Evolutionary conservation across 2,329 filamentous ascomycete species (phyloP), one percentile per base, ranked within the genome.

Genomic region (Hypoxylon sp.): DNA sequence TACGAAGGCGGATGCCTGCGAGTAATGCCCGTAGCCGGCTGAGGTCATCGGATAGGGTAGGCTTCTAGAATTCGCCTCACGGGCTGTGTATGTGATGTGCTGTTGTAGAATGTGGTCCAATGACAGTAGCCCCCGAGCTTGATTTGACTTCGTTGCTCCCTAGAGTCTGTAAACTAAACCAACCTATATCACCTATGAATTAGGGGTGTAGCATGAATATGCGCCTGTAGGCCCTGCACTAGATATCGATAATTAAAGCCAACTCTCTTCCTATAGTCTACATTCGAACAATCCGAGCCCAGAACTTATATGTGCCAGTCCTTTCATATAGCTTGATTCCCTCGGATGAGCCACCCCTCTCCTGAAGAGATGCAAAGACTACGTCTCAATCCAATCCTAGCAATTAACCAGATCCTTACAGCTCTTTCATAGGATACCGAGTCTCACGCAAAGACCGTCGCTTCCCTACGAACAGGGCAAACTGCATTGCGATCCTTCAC

Each of bases 1-100:
- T n/a, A 48, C 55, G 62, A 59, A 27, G 67, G 55, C 57, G 62
- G 62, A 27, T 68, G 60, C 50, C 44, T 69, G 46, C 60, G 42
- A 10, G 55, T 42, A 54, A 63, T 64, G 57, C 57, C 46, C 37
- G 21, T 31, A 37, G 10, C 63, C 55, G 63, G 57, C 27, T 15
- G 17, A 19, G 31, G 50, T 8, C 21, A 52, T 29, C 17, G 11
- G 19, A 13, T 37, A 37, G 32, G 11, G 32, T 17, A 11, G 37
- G 8, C 35, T 63, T 69, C 58, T 61, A 53, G 56, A 48, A 59
- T 50, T 15, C 27, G 32, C 39, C 47, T 52, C 17, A 24, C 27
- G 42, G 11, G 31, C 29, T 44, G 21, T 50, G 15, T 5, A 15
- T 37, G 13, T 48, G 15, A 5, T 31, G 32, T 19, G 10, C 8